phyloP scores from a whole-genome alignment of 306 rosid species.

The Begonia masoniana region DNA sequence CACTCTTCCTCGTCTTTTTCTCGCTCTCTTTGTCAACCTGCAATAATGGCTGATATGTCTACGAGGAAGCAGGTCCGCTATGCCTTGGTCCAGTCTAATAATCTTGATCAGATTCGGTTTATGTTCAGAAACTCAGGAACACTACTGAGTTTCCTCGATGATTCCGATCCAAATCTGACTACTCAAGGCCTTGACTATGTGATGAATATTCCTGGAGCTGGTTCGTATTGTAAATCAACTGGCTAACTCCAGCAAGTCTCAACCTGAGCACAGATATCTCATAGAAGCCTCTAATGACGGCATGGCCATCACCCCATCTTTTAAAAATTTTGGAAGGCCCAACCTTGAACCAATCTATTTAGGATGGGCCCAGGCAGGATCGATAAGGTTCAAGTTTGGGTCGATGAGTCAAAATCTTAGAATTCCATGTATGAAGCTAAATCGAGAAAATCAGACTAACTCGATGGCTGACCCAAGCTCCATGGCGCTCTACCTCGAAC shows the following conservation, averaged over 20 bases:
- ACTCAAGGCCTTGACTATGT: slow-evolving; percentile 2
- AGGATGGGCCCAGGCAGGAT: too few relatives aligned
- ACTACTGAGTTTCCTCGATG: slow-evolving; percentile 54
- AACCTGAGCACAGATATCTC: slow-evolving; percentile 57
- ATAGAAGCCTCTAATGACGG: slow-evolving; percentile 73
- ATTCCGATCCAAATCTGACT: slow-evolving; percentile 22
- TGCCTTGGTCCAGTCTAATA: slow-evolving; percentile 26
- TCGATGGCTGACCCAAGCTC: too few relatives aligned
- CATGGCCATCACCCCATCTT: slow-evolving; percentile 42
- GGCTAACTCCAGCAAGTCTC: slow-evolving; percentile 51
- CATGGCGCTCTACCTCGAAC: too few relatives aligned
- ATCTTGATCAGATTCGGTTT: slow-evolving; percentile 6
- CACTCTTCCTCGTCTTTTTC: neutral
- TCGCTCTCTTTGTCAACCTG: neutral
- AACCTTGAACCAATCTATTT: too few relatives aligned
- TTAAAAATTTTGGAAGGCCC: too few relatives aligned
- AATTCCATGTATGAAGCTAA: too few relatives aligned
- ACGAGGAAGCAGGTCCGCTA: slow-evolving; percentile 38
- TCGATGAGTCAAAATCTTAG: too few relatives aligned
- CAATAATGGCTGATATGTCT: slow-evolving; percentile 23
- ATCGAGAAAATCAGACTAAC: too few relatives aligned
- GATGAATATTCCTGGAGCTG: slow-evolving; percentile 10
- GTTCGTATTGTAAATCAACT: slow-evolving; percentile 19
- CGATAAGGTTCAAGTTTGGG: too few relatives aligned
- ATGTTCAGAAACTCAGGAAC: slow-evolving; percentile 53